Base-by-base conservation (phyloP, 202 grass and related monocot genomes). In the Elaeis oleifera region DNA sequence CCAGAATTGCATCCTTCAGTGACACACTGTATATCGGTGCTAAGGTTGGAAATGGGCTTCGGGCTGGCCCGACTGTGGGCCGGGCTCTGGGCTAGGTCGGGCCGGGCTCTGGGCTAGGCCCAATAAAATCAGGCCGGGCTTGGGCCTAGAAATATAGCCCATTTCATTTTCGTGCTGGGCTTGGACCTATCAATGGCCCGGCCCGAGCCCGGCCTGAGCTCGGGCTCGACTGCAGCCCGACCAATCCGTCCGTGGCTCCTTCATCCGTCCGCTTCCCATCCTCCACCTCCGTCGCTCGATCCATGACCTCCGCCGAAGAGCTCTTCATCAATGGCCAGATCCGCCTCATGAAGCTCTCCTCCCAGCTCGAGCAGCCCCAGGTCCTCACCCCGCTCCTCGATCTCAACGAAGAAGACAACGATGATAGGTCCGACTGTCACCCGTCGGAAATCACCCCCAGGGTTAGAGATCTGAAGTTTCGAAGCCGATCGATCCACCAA, bases 311-410 rank as follows among this genome's bases (percentile, higher is more conserved):
- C 11, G 49, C 61, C 48, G 74, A 85, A 21, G 82, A 90, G 76
- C 81, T 90, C 56, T 90, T 90, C 56, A 56, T 76, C 79, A 90
- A 90, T 56, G 82, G 86, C 21, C 86, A 85, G 76, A 85, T 84
- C 79, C 77, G 75, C 4, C 87, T 79, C 57, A 74, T 83, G 82
- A 71, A 77, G 69, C 69, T 85, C 44, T 25, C 82, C 9, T 90
- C 79, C 0, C 75, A 85, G 68, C 81, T 85, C 28, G 72, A 76
- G 60, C 69, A 82, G 6, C 56, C 75, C 13, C 81, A 85, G 54
- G 20, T 50, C 23, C 71, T 28, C 5, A 63, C 21, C 4, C 54
- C 78, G 0, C 64, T 69, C 21, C 16, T 51, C 5, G 64, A 72
- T 59, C 25, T 18, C 17, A 1, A 16, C 36, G 26, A 27, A 1